A percentile compares a stretch with the other conserved stretches of the same genome.
Evolutionary conservation across 139 green algal species (phyloP).

Genomic region (Volvox reticuliferus): DNA sequence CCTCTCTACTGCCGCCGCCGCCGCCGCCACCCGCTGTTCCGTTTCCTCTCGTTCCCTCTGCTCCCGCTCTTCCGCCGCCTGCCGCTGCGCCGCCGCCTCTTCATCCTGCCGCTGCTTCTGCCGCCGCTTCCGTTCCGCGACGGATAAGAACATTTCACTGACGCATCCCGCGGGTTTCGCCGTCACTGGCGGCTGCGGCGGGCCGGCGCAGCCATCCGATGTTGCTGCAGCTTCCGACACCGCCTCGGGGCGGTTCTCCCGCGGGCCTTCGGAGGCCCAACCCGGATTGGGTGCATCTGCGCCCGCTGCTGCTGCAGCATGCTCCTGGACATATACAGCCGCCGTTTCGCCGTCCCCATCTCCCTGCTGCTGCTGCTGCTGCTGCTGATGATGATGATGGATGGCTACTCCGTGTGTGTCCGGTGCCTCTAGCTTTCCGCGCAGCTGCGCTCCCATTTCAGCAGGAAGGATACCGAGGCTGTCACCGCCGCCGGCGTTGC

Average conservation of each 20-base stretch:
- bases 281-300: too few relatives aligned
- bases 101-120: slow-evolving; percentile 25
- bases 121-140: slow-evolving; percentile 14
- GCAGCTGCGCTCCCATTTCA: background rate
- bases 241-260: background rate
- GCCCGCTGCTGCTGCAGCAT: background rate
- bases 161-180: background rate
- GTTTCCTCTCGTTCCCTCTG: background rate
- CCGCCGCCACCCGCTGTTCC: background rate
- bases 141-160: slow-evolving; percentile 34
- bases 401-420: background rate
- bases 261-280: background rate
- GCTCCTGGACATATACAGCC: background rate
- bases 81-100: slow-evolving; percentile 7
- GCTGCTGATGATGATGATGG: background rate
- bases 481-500: background rate
- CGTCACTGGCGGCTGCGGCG: background rate
- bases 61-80: background rate
- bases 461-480: background rate
- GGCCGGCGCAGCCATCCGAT: background rate
- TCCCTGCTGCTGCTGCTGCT: background rate
- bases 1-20: background rate
- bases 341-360: background rate
- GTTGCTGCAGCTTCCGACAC: background rate
- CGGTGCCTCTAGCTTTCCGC: background rate